These are phyloP conservation scores for Phytophthora litchii DNA, from an alignment of 352 stramenopile species.

Conservation along the genomic window DNA sequence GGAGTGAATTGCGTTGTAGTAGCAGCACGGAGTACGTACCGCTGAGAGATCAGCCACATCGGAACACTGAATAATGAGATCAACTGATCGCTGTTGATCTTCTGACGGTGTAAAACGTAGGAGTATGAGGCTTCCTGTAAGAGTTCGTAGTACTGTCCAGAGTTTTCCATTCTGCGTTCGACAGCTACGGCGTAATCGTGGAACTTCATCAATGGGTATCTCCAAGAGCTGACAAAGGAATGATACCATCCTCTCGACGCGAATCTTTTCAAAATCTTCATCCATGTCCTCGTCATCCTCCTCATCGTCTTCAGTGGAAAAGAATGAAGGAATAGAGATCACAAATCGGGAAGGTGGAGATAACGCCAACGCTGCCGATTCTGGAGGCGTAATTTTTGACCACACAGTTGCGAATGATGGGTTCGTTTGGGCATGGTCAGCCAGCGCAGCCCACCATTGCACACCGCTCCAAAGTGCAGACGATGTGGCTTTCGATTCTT, in stretches of 20 bases:
- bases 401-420: conserved; percentile 39
- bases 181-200: conserved; percentile 39
- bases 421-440: conserved; percentile 36
- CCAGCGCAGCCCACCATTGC: conserved; percentile 48
- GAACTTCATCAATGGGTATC: conserved; percentile 22
- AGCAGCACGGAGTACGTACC: conserved; percentile 35
- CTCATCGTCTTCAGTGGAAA: conserved; percentile 15
- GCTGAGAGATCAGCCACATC: conserved; percentile 59
- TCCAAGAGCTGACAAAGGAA: conserved; percentile 40
- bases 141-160: conserved; percentile 52
- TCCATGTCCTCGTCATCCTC: conserved; percentile 25
- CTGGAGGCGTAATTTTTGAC: conserved; percentile 29
- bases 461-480: conserved; percentile 35
- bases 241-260: conserved; percentile 37
- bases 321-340: conserved; percentile 32
- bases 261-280: conserved; percentile 33
- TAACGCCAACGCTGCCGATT: conserved; percentile 10
- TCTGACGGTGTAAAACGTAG: conserved; percentile 39
- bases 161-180: conserved; percentile 52
- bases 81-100: conserved; percentile 36
- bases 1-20: neutral
- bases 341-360: conserved; percentile 43
- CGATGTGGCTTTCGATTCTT: conserved; percentile 9
- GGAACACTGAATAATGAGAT: conserved; percentile 60
- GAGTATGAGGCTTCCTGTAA: conserved; percentile 54